Conservation (phyloP, 352 stramenopile genomes). For the Phytopythium sindhum region DNA sequence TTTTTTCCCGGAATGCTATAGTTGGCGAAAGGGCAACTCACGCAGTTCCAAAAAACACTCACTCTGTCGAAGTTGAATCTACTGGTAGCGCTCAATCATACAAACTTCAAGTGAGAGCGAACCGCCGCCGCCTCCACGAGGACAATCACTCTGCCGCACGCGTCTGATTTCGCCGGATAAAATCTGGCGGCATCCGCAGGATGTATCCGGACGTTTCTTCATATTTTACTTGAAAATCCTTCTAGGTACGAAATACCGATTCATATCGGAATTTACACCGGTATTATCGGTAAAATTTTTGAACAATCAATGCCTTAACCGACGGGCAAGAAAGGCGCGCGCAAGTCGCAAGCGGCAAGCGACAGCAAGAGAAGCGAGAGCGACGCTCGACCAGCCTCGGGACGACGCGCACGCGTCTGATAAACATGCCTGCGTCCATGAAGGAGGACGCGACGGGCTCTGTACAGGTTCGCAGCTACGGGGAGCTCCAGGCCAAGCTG, state of each 20-base stretch:
- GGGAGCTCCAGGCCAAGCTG: slow-evolving; percentile 55
- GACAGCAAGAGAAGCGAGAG: no score
- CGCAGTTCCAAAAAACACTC: no score
- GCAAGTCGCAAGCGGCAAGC: background rate
- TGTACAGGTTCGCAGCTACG: slow-evolving; percentile 45
- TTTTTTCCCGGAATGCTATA: background rate
- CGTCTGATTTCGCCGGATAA: slow-evolving; percentile 3
- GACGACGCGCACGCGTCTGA: background rate
- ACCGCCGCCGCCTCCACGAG: no score
- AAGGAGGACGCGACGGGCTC: slow-evolving; percentile 30
- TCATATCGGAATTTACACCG: no score
- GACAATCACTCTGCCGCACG: background rate
- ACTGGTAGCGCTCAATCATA: background rate
- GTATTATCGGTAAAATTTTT: background rate
- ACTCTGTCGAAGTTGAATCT: background rate
- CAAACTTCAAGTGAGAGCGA: background rate
- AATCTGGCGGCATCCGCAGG: background rate
- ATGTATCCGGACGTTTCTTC: background rate
- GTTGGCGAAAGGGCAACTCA: slow-evolving; percentile 1
- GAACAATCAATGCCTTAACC: background rate
- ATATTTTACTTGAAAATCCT: background rate
- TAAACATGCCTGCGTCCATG: slow-evolving; percentile 17
- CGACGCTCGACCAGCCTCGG: no score
- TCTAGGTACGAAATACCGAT: background rate
- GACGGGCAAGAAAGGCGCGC: background rate